phyloP scores from a whole-genome alignment of 805 yeast species.

The Zygosaccharomyces gambellarensis region DNA sequence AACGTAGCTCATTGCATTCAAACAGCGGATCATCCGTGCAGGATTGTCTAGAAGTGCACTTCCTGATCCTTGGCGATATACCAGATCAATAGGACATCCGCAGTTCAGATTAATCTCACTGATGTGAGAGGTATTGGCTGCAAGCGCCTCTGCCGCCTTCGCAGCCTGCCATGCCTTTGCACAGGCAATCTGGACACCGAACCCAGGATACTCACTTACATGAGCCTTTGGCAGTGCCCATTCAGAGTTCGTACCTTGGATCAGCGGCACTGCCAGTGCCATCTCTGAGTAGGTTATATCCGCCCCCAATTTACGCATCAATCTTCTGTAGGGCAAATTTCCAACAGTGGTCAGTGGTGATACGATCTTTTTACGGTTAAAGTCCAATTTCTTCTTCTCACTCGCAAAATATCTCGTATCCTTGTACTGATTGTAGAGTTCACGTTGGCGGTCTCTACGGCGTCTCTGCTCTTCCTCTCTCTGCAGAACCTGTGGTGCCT shows the following conservation, averaged over 20 bases:
- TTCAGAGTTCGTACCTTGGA: conserved; percentile 88
- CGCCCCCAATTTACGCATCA: conserved; percentile 87
- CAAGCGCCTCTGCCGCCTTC: conserved; percentile 75
- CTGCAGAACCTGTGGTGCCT: conserved; percentile 29
- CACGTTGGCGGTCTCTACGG: conserved; percentile 30
- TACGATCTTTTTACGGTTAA: conserved; percentile 72
- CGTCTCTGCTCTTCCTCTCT: conserved; percentile 32
- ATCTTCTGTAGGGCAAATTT: conserved; percentile 87
- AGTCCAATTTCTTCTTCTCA: conserved; percentile 76
- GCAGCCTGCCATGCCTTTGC: conserved; percentile 90
- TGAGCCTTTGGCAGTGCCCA: conserved; percentile 98
- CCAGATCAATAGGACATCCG: conserved; percentile 95
- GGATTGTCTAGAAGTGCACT: conserved; percentile 89
- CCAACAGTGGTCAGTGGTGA: conserved; percentile 98
- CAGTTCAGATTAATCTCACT: conserved; percentile 87
- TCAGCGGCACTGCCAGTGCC: conserved; percentile 82
- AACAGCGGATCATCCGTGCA: conserved; percentile 67
- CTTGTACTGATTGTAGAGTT: conserved; percentile 41
- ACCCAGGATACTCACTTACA: conserved; percentile 72
- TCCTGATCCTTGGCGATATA: conserved; percentile 95
- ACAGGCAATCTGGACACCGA: conserved; percentile 91
- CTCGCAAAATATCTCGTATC: conserved; percentile 72
- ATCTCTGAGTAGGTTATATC: conserved; percentile 92
- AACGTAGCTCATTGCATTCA: conserved; percentile 83
- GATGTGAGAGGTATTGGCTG: conserved; percentile 43